These are phyloP conservation scores for Microbotryum intermedium DNA, from an alignment of 1,284 basidiomycete species.

Conservation along the genomic window DNA sequence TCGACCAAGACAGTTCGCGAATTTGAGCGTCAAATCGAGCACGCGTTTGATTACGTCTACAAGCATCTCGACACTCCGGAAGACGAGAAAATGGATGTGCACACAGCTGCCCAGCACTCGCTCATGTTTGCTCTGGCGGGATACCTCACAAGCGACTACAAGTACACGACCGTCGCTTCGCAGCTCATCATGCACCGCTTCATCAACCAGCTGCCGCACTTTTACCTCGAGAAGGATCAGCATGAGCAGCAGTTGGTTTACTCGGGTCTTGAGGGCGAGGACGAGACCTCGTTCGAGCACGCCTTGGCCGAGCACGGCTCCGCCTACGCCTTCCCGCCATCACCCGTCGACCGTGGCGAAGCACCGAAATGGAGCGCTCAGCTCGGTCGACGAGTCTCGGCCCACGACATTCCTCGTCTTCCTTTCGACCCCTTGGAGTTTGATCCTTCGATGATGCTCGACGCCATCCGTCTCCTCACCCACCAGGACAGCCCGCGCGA, in stretches of 20 bases:
- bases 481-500: slow-evolving; percentile 7
- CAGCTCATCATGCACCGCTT: slow-evolving; percentile 28
- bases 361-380: slow-evolving; percentile 13
- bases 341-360: slow-evolving; percentile 16
- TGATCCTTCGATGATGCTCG: slow-evolving; percentile 32
- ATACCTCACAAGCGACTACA: slow-evolving; percentile 26
- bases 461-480: slow-evolving; percentile 32
- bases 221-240: slow-evolving; percentile 14
- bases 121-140: slow-evolving; percentile 29
- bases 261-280: background rate
- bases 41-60: background rate
- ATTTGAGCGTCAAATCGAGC: slow-evolving; percentile 16
- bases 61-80: slow-evolving; percentile 5
- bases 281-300: background rate
- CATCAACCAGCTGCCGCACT: slow-evolving; percentile 19
- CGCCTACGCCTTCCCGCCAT: slow-evolving; percentile 33
- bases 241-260: slow-evolving; percentile 9
- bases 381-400: slow-evolving; percentile 1
- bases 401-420: slow-evolving; percentile 15
- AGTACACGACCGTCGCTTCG: slow-evolving; percentile 19
- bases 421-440: slow-evolving; percentile 30
- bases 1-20: slow-evolving; percentile 19
- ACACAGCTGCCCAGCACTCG: slow-evolving; percentile 21
- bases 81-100: slow-evolving; percentile 4
- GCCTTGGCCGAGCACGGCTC: background rate